A percentile compares a stretch with the other conserved stretches of the same genome.
Evolutionary conservation across 2,329 filamentous ascomycete species (phyloP).

Genomic region (Alternaria burnsii): DNA sequence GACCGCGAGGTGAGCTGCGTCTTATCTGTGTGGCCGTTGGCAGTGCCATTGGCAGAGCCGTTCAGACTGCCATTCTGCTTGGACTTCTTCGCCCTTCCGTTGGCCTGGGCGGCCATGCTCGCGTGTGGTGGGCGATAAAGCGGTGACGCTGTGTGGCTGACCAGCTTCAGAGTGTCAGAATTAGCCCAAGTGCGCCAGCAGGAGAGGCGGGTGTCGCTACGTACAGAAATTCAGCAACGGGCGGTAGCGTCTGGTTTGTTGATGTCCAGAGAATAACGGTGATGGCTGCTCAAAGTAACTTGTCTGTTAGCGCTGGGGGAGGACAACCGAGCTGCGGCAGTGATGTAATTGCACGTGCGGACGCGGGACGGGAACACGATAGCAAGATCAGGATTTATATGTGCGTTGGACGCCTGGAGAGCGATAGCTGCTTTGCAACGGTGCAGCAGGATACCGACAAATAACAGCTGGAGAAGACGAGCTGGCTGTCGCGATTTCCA

Average conservation of each 20-base stretch:
- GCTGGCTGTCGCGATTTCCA: constrained; percentile 1
- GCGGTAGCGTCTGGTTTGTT: constrained; percentile 15
- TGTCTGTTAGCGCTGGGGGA: constrained; percentile 24
- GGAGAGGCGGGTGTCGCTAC: background rate
- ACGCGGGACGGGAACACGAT: constrained; percentile 25
- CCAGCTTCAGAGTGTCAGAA: constrained; percentile 5
- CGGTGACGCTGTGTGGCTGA: constrained; percentile 12
- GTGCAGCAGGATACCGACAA: background rate
- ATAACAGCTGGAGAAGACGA: background rate
- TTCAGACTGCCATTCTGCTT: constrained; percentile 40
- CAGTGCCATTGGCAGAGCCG: constrained; percentile 37
- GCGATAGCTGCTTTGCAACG: background rate
- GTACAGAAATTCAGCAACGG: constrained; percentile 10
- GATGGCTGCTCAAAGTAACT: constrained; percentile 16
- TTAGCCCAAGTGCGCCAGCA: background rate
- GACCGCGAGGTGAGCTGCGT: constrained; percentile 32
- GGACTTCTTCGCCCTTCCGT: constrained; percentile 49
- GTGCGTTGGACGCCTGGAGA: constrained; percentile 1
- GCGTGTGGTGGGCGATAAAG: constrained; percentile 18
- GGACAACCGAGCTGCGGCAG: constrained; percentile 30
- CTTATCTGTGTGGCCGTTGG: constrained; percentile 41
- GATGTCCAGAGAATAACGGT: constrained; percentile 22
- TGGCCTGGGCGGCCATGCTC: constrained; percentile 50
- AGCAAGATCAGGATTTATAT: constrained; percentile 22
- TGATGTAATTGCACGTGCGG: constrained; percentile 44